Evolutionary conservation across 2,329 filamentous ascomycete species (phyloP).

Genomic region (Grosmannia huntii): DNA sequence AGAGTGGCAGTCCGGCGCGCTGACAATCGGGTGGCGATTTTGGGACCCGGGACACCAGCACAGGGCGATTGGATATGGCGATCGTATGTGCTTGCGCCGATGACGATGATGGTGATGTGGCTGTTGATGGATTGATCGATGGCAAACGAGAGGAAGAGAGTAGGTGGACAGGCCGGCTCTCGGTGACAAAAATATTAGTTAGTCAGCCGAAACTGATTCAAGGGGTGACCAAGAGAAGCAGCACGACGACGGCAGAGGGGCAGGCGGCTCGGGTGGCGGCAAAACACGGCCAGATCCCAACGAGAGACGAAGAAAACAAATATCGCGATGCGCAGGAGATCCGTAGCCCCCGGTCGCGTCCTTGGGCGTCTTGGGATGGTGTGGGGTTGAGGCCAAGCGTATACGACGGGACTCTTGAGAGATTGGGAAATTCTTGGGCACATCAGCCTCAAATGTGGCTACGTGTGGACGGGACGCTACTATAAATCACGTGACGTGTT

Average conservation of each 20-base stretch:
- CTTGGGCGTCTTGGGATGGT: constrained; percentile 2
- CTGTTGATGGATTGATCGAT: background rate
- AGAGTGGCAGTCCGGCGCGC: background rate
- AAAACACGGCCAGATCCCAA: background rate
- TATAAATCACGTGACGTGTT: background rate
- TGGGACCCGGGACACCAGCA: too few species aligned
- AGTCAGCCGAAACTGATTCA: background rate
- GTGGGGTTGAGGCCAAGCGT: constrained; percentile 2
- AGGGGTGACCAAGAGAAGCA: background rate
- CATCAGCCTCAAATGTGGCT: background rate
- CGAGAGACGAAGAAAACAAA: background rate
- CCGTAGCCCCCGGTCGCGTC: constrained; percentile 1
- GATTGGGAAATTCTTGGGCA: background rate
- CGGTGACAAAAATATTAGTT: background rate
- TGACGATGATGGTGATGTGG: background rate
- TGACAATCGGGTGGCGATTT: background rate
- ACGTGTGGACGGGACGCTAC: background rate
- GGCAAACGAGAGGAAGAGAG: background rate
- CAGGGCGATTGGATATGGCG: background rate
- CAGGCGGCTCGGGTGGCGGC: background rate
- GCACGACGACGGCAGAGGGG: background rate
- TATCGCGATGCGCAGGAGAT: background rate
- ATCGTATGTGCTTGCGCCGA: background rate
- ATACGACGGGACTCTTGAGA: background rate
- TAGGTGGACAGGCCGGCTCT: background rate